A percentile compares a stretch with the other conserved stretches of the same genome.
phyloP scores from a whole-genome alignment of 1,284 basidiomycete genomes.

The Cutaneotrichosporon curvatum region DNA sequence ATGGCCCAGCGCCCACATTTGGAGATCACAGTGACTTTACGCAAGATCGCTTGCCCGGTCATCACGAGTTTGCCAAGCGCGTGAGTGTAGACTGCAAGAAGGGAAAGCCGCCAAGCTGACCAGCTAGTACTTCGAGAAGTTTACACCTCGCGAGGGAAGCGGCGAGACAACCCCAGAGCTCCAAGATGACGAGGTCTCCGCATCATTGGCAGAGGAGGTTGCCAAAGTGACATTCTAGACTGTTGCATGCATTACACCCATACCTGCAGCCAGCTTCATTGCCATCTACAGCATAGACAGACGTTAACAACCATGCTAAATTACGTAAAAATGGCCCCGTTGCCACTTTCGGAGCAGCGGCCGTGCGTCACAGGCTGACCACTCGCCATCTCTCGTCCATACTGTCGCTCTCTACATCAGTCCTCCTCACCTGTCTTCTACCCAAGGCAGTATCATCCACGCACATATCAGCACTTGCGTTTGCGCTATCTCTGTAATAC shows the following conservation, averaged over 20 bases:
- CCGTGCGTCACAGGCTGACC: not conserved
- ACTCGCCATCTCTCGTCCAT: not conserved
- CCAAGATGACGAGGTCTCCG: not conserved
- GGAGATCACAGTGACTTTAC: slow-evolving; percentile 26
- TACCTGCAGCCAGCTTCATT: too few species aligned
- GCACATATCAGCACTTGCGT: too few species aligned
- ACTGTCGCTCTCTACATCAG: not conserved
- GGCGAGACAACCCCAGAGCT: not conserved
- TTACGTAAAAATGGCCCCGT: not conserved
- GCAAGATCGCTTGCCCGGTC: slow-evolving; percentile 34
- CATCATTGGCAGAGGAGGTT: not conserved
- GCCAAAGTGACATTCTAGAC: not conserved
- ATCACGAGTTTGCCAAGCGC: slow-evolving; percentile 33
- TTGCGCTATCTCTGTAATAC: too few species aligned
- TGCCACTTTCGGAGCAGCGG: not conserved
- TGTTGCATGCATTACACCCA: too few species aligned
- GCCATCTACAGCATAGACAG: too few species aligned
- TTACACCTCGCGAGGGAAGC: not conserved
- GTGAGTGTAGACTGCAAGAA: slow-evolving; percentile 14
- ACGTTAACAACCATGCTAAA: too few species aligned
- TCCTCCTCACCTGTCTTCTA: not conserved
- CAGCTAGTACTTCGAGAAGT: slow-evolving; percentile 2
- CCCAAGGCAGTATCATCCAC: too few species aligned
- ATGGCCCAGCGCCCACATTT: slow-evolving; percentile 36
- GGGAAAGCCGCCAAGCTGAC: too few species aligned